These are phyloP conservation scores for Scytalidium sp. DNA, from an alignment of 2,329 filamentous ascomycete genomes.

Conservation along the genomic window DNA sequence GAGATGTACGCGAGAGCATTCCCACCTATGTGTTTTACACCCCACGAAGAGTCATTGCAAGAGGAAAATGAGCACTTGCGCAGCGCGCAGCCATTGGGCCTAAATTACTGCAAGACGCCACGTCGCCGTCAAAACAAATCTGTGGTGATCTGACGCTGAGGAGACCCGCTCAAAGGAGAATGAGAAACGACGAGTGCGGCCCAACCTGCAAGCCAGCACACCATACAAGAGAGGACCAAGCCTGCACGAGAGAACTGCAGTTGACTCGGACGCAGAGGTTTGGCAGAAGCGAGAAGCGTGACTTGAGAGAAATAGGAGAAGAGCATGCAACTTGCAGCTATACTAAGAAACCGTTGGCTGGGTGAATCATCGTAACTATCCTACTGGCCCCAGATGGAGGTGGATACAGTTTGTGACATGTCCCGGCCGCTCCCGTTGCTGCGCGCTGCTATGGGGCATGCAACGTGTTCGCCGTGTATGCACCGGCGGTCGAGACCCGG, in stretches of 20 bases:
- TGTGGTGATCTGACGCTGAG: slow-evolving; percentile 11
- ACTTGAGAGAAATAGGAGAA: slow-evolving; percentile 4
- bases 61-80: slow-evolving; percentile 25
- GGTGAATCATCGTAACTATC: slow-evolving; percentile 15
- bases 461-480: slow-evolving; percentile 29
- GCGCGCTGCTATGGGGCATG: slow-evolving; percentile 16
- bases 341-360: slow-evolving; percentile 22
- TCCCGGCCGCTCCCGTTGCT: slow-evolving; percentile 7
- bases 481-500: slow-evolving; percentile 11
- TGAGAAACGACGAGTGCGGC: slow-evolving; percentile 1
- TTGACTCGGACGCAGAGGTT: slow-evolving; percentile 10
- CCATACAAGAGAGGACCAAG: slow-evolving; percentile 16
- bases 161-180: slow-evolving; percentile 12
- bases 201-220: slow-evolving; percentile 24
- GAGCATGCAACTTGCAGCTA: slow-evolving; percentile 15
- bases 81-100: slow-evolving; percentile 24
- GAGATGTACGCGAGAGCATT: slow-evolving; percentile 8
- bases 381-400: slow-evolving; percentile 18
- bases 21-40: slow-evolving; percentile 6
- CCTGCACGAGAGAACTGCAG: slow-evolving; percentile 6
- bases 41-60: slow-evolving; percentile 23
- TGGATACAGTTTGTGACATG: slow-evolving; percentile 2
- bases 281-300: slow-evolving; percentile 13
- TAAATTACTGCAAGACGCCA: slow-evolving; percentile 21
- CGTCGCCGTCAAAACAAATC: slow-evolving; percentile 21